Percentiles rank a stretch among this genome's conserved stretches.
Conservation (phyloP, 2,329 filamentous ascomycete genomes). For the Lithohypha guttulata region DNA sequence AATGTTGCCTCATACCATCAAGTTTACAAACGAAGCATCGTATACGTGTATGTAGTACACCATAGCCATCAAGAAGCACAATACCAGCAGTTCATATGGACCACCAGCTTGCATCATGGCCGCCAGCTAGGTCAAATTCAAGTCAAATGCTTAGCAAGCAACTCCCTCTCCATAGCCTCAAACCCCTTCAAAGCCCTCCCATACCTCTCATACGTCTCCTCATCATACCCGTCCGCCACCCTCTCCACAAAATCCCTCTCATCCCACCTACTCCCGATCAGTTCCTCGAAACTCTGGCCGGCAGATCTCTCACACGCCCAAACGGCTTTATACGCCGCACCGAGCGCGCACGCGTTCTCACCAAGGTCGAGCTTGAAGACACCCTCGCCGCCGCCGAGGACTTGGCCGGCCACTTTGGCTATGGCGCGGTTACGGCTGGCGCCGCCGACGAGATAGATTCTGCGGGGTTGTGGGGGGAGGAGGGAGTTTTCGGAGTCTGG, state of each 20-base stretch:
- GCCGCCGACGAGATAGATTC: constrained; percentile 90
- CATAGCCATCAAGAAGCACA: too few relatives aligned
- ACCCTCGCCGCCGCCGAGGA: constrained; percentile 78
- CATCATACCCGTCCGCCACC: constrained; percentile 69
- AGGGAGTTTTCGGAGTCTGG: constrained; percentile 38
- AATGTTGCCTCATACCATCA: too few relatives aligned
- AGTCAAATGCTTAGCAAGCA: constrained; percentile 27
- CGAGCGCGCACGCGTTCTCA: constrained; percentile 86
- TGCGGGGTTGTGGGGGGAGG: constrained; percentile 71
- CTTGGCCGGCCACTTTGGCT: constrained; percentile 70
- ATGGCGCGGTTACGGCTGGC: constrained; percentile 85
- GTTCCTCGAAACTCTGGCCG: constrained; percentile 74
- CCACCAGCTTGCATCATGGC: too few relatives aligned
- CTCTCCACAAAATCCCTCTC: constrained; percentile 74
- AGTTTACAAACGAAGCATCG: too few relatives aligned
- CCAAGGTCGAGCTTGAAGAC: constrained; percentile 91
- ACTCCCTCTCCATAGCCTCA: constrained; percentile 58
- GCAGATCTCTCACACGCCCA: constrained; percentile 67
- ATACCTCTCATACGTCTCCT: constrained; percentile 66
- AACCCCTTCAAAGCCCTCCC: constrained; percentile 67
- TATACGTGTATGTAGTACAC: too few relatives aligned
- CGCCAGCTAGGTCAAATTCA: too few relatives aligned
- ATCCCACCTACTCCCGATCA: constrained; percentile 74
- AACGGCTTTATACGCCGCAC: constrained; percentile 89
- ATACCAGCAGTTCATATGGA: too few relatives aligned